Evolutionary conservation across 441 rosid species (phyloP).

Genomic region (Dalechampia spathulata): DNA sequence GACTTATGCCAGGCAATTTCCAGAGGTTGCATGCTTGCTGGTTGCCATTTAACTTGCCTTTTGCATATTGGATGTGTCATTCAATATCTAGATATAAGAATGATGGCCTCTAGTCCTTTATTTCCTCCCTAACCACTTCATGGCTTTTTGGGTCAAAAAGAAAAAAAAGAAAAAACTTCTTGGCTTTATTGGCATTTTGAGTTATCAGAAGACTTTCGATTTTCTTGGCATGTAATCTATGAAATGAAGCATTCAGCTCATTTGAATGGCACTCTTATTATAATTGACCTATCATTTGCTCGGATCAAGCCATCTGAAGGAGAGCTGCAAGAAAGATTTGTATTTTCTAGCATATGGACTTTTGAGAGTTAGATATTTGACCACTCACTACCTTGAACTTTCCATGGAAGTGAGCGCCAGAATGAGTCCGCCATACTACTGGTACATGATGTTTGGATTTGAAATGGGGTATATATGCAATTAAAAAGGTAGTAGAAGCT

Average conservation of each 20-base stretch:
- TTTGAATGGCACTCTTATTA: not conserved
- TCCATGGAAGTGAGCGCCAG: not conserved
- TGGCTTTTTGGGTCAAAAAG: no score
- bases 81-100: not conserved
- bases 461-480: not conserved
- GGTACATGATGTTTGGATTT: not conserved
- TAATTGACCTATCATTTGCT: not conserved
- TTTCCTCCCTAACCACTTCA: no score
- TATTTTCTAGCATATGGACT: not conserved
- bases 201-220: not conserved
- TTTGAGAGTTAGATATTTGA: slow-evolving; percentile 1
- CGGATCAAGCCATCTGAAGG: not conserved
- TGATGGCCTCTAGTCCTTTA: not conserved
- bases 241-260: not conserved
- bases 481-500: not conserved
- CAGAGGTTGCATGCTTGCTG: not conserved
- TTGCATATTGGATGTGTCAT: not conserved
- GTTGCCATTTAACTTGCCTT: not conserved
- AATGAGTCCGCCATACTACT: not conserved
- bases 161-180: no score
- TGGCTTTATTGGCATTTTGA: slow-evolving; percentile 4
- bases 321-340: not conserved
- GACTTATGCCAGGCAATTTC: not conserved
- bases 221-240: no score
- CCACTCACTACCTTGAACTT: not conserved